A percentile compares a stretch with the other conserved stretches of the same genome.
Evolutionary conservation across 257 asterid genomes (phyloP).

Genomic region (Solanum medicagineum): DNA sequence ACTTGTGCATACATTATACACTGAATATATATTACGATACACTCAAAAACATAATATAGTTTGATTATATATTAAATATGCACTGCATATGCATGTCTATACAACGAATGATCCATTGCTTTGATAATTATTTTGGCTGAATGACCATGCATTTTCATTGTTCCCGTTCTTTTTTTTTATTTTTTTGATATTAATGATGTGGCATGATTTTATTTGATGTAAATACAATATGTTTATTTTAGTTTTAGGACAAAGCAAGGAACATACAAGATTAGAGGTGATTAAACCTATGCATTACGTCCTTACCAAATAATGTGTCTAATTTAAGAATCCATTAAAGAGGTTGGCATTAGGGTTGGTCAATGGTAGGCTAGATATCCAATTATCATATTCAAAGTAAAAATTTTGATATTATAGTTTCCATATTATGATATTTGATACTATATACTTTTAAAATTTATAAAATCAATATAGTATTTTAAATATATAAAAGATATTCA

Average conservation of each 20-base stretch:
- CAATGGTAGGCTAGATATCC: neutral
- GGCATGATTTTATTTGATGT: neutral
- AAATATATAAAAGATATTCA: too few relatives aligned
- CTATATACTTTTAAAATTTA: neutral
- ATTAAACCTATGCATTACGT: neutral
- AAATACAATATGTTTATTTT: neutral
- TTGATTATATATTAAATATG: too few relatives aligned
- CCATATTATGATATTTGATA: neutral
- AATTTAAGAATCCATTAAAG: neutral
- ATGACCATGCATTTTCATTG: too few relatives aligned
- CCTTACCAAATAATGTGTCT: neutral
- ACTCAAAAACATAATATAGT: too few relatives aligned
- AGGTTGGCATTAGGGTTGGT: neutral
- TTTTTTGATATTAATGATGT: neutral
- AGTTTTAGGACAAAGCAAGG: neutral
- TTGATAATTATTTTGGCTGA: too few relatives aligned
- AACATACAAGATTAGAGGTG: neutral
- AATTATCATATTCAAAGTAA: neutral
- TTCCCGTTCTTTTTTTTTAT: too few relatives aligned
- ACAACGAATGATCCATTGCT: too few relatives aligned
- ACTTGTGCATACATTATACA: too few relatives aligned
- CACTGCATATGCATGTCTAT: too few relatives aligned
- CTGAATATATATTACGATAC: too few relatives aligned
- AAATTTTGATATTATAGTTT: neutral
- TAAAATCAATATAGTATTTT: too few relatives aligned